Conservation (phyloP, 2,329 filamentous ascomycete species). For the Diplocarpon rosae region DNA sequence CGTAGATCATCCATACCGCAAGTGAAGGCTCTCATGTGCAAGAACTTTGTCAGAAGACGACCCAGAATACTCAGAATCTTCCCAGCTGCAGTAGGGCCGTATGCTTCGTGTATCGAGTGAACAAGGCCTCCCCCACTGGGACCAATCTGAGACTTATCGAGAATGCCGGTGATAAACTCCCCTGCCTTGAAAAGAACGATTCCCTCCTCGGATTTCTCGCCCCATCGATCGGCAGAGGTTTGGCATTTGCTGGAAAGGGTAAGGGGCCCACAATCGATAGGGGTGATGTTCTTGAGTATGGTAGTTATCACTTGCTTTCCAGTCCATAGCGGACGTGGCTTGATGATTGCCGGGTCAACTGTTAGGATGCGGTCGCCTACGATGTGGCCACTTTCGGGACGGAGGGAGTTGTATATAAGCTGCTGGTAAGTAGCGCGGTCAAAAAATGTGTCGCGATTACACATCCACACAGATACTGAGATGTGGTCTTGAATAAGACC, state of each 20-base stretch:
- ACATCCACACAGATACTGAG: conserved; percentile 84
- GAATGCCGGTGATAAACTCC: conserved; percentile 77
- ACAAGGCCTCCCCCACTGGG: conserved; percentile 78
- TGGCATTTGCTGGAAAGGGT: conserved; percentile 71
- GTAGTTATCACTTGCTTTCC: conserved; percentile 94
- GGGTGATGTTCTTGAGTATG: conserved; percentile 84
- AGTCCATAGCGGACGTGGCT: conserved; percentile 77
- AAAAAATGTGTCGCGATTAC: conserved; percentile 86
- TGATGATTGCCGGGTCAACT: conserved; percentile 69
- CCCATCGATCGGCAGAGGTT: conserved; percentile 73
- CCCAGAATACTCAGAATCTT: conserved; percentile 83
- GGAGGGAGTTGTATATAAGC: conserved; percentile 79
- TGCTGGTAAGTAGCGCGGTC: conserved; percentile 82
- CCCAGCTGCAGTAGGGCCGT: conserved; percentile 77
- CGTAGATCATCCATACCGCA: conserved; percentile 95
- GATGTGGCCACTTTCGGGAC: conserved; percentile 85
- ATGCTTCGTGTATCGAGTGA: conserved; percentile 86
- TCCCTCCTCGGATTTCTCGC: conserved; percentile 63
- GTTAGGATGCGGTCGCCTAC: conserved; percentile 72
- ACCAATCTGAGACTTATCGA: conserved; percentile 93
- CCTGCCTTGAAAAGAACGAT: conserved; percentile 75
- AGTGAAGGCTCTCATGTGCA: conserved; percentile 90
- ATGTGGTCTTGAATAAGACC: conserved; percentile 98
- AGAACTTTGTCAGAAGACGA: conserved; percentile 74
- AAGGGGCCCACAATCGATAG: conserved; percentile 61